Evolutionary conservation across 1,284 basidiomycete genomes (phyloP).

Genomic region (Pholiota adiposa): DNA sequence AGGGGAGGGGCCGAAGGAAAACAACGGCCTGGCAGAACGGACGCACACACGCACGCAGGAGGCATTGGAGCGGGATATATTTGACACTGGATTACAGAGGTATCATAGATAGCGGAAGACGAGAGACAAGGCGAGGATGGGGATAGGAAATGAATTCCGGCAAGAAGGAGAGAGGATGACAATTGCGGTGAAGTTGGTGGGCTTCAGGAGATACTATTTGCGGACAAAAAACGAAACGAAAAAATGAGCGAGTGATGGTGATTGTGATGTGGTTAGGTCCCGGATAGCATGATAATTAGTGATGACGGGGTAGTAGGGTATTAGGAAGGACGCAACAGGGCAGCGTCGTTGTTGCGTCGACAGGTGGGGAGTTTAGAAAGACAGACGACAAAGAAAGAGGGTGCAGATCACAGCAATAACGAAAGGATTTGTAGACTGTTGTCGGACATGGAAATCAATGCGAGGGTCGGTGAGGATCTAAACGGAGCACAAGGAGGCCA

Average conservation of each 20-base stretch:
- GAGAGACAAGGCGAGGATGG: background rate
- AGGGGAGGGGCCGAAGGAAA: background rate
- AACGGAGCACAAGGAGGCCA: background rate
- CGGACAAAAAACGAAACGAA: background rate
- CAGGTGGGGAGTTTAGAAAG: slow-evolving; percentile 1
- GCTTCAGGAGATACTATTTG: background rate
- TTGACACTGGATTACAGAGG: background rate
- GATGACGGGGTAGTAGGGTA: slow-evolving; percentile 13
- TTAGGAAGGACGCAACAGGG: slow-evolving; percentile 6
- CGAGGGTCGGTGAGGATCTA: background rate
- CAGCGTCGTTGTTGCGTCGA: background rate
- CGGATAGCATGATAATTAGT: slow-evolving; percentile 13
- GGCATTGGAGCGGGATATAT: background rate
- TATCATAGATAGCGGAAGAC: background rate
- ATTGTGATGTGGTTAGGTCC: slow-evolving; percentile 4
- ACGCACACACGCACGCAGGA: background rate
- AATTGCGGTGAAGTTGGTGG: background rate
- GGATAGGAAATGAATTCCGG: slow-evolving; percentile 1
- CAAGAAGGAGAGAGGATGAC: background rate
- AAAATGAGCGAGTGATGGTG: background rate
- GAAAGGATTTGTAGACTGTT: slow-evolving; percentile 1
- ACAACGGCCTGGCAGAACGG: background rate
- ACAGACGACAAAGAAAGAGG: background rate
- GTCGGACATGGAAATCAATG: background rate
- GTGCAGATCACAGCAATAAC: slow-evolving; percentile 8